These are phyloP conservation scores for Monosporascus cannonballus DNA, from an alignment of 2,329 filamentous ascomycete species.

Conservation along the genomic window DNA sequence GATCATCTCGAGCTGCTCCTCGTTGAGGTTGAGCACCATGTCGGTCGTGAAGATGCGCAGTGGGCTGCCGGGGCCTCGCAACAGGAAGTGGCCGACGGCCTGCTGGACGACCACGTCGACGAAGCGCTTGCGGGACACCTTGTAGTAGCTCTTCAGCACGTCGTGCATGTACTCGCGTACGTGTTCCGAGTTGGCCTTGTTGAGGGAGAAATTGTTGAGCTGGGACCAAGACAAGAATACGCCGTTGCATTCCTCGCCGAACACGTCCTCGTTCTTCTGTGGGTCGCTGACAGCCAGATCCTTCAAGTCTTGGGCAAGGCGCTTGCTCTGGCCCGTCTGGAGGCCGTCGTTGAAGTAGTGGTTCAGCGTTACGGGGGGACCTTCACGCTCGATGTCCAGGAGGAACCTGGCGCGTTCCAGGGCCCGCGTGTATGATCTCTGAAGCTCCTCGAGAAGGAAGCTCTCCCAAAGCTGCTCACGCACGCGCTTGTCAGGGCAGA, in stretches of 20 bases:
- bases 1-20: slow-evolving; percentile 45
- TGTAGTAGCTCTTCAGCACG: slow-evolving; percentile 55
- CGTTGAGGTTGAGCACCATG: slow-evolving; percentile 41
- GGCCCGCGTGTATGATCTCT: slow-evolving; percentile 35
- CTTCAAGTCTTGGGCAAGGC: slow-evolving; percentile 13
- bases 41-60: slow-evolving; percentile 45
- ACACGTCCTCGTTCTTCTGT: neutral
- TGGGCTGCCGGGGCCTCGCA: slow-evolving; percentile 43
- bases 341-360: slow-evolving; percentile 39
- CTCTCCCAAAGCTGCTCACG: slow-evolving; percentile 31
- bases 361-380: slow-evolving; percentile 40
- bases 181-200: slow-evolving; percentile 26
- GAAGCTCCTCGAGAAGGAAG: slow-evolving; percentile 35
- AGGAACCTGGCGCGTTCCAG: slow-evolving; percentile 39
- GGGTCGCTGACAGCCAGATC: slow-evolving; percentile 11
- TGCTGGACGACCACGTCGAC: slow-evolving; percentile 58
- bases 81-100: slow-evolving; percentile 46
- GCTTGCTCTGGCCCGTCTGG: slow-evolving; percentile 18
- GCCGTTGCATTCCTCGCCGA: slow-evolving; percentile 9
- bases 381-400: slow-evolving; percentile 41
- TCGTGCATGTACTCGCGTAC: slow-evolving; percentile 51
- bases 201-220: slow-evolving; percentile 15
- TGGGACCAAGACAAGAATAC: slow-evolving; percentile 16
- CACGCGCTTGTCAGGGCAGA: slow-evolving; percentile 37
- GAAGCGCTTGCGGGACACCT: slow-evolving; percentile 54